Evolutionary conservation across 768 basidiomycete species (phyloP), one percentile per base, ranked within the genome.

Genomic region (Phlebiopsis gigantea): DNA sequence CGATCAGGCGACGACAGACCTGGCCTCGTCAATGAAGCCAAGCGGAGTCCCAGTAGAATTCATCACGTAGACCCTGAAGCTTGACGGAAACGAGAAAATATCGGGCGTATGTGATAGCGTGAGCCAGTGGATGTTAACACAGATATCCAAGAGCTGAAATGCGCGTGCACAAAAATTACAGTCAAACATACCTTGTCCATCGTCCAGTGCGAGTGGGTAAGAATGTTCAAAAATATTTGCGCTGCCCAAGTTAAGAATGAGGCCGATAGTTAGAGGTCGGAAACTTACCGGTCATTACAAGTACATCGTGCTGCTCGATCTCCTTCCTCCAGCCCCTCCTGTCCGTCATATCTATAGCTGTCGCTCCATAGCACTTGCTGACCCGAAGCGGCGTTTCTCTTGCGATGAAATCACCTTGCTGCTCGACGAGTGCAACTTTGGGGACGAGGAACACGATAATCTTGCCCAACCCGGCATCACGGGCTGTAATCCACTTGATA

Each of bases 391-490:
- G 76, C 0, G 87, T 87, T 59, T 89, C 77, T 59, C 79, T 73
- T 12, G 76, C 65, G 54, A 93, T 79, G 61, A 85, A 90, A 22
- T 79, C 74, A 21, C 78, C 81, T 66, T 93, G 90, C 66, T 95
- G 93, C 61, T 88, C 82, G 21, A 94, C 93, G 15, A 96, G 79
- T 2, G 90, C 79, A 3, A 93, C 90, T 62, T 87, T 87, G 0
- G 93, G 93, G 2, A 91, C 91, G 30, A 95, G 77, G 65, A 94
- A 94, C 9, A 93, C 78, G 61, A 85, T 77, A 46, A 81, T 78
- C 68, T 88, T 90, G 53, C 77, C 78, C 42, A 71, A 62, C 1
- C 79, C 75, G 15, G 67, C 62, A 19, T 80, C 74, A 58, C 79
- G 79, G 0, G 79, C 65, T 19, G 82, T 75, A 55, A 88, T 77